These are phyloP conservation scores for Penicillium decumbens DNA, from an alignment of 2,329 filamentous ascomycete genomes.

Conservation along the genomic window DNA sequence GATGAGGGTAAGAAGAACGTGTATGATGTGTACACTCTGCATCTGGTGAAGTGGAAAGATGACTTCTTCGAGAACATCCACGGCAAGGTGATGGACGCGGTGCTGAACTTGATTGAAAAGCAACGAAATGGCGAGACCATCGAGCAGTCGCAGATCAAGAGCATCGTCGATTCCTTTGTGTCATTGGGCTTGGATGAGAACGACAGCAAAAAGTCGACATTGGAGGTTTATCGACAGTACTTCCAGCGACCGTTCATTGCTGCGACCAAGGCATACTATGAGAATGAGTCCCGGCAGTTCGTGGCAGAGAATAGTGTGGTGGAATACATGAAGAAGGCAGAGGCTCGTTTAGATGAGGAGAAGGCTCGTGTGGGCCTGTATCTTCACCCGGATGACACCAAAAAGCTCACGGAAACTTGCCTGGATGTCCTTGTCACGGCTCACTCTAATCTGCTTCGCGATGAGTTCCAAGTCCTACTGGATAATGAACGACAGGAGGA, in stretches of 20 bases:
- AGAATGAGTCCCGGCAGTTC: constrained; percentile 88
- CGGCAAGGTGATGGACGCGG: constrained; percentile 87
- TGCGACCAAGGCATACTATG: constrained; percentile 80
- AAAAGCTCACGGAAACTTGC: constrained; percentile 78
- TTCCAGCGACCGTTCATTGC: constrained; percentile 90
- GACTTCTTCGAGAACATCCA: constrained; percentile 84
- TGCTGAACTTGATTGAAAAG: constrained; percentile 92
- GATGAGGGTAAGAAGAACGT: constrained; percentile 98
- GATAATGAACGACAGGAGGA: constrained; percentile 95
- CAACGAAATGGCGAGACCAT: constrained; percentile 97
- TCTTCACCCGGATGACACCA: constrained; percentile 82
- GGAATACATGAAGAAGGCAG: constrained; percentile 99
- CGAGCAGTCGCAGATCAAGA: constrained; percentile 93
- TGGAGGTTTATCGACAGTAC: constrained; percentile 88
- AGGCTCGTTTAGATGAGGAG: constrained; percentile 81
- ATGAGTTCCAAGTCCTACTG: constrained; percentile 91
- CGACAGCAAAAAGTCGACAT: constrained; percentile 86
- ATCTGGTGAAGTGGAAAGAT: constrained; percentile 90
- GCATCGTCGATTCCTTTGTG: constrained; percentile 93
- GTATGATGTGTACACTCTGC: constrained; percentile 95
- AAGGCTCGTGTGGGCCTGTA: constrained; percentile 91
- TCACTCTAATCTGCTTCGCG: constrained; percentile 77
- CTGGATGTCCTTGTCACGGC: constrained; percentile 85
- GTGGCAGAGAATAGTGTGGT: constrained; percentile 95
- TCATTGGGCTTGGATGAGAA: constrained; percentile 90